Evolutionary conservation across 2,329 filamentous ascomycete genomes (phyloP).

Genomic region (Coniochaeta sp.): DNA sequence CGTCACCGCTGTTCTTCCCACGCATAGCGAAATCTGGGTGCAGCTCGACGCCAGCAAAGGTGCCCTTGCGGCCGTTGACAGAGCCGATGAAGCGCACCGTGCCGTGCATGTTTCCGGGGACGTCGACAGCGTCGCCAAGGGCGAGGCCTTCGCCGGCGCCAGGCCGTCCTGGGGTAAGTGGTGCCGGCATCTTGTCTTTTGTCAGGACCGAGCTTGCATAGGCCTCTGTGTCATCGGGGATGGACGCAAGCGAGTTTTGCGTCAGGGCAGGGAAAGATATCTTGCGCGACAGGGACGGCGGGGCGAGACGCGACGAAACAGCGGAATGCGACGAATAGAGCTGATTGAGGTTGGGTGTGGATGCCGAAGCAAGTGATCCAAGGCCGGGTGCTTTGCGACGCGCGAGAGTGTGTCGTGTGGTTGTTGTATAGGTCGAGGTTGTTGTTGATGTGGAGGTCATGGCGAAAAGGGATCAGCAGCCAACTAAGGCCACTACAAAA

Average conservation of each 20-base stretch:
- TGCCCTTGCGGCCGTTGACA: conserved; percentile 82
- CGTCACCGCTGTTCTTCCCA: conserved; percentile 94
- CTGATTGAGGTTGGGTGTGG: conserved; percentile 51
- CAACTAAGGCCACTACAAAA: neutral
- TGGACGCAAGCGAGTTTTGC: conserved; percentile 52
- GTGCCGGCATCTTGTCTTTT: conserved; percentile 41
- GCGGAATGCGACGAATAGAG: conserved; percentile 36
- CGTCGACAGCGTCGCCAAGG: conserved; percentile 80
- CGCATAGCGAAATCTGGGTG: conserved; percentile 69
- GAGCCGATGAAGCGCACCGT: conserved; percentile 81
- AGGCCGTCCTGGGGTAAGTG: conserved; percentile 44
- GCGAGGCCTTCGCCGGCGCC: conserved; percentile 46
- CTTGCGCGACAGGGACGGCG: conserved; percentile 56
- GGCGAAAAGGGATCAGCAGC: conserved; percentile 9
- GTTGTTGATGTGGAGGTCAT: conserved; percentile 27
- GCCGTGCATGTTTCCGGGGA: conserved; percentile 88
- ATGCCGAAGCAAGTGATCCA: conserved; percentile 37
- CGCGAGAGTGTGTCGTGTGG: conserved; percentile 25
- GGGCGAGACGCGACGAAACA: conserved; percentile 30
- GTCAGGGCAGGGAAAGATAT: conserved; percentile 65
- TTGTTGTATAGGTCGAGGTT: conserved; percentile 25
- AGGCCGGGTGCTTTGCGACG: conserved; percentile 33
- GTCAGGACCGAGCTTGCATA: conserved; percentile 51
- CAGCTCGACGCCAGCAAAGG: conserved; percentile 89
- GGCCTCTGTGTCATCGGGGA: conserved; percentile 59